phyloP scores from a whole-genome alignment of 2,329 filamentous ascomycete genomes.

The Verticillium nonalfalfae region DNA sequence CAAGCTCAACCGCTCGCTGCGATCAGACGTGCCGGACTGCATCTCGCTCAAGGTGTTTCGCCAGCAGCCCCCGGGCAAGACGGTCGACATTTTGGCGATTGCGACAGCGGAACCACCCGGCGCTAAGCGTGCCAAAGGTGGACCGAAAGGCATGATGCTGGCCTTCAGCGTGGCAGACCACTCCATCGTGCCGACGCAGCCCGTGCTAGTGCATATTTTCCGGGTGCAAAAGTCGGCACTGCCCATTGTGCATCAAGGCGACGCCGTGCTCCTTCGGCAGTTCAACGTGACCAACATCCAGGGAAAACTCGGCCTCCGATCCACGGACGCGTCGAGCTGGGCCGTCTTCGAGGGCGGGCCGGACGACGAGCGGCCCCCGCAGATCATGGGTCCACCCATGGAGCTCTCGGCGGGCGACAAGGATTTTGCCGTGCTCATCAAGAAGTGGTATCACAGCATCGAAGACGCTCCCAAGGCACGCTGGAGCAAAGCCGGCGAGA shows the following conservation, averaged over 20 bases:
- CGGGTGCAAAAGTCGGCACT: conserved; percentile 51
- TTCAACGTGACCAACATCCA: conserved; percentile 49
- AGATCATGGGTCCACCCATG: conserved; percentile 54
- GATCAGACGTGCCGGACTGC: conserved; percentile 45
- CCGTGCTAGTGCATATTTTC: conserved; percentile 51
- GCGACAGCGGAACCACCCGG: conserved; percentile 43
- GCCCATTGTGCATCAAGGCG: conserved; percentile 47
- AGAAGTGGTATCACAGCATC: conserved; percentile 41
- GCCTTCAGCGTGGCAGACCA: conserved; percentile 52
- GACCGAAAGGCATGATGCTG: conserved; percentile 54
- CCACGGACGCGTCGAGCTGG: conserved; percentile 53
- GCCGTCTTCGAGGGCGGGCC: conserved; percentile 47
- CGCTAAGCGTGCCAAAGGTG: conserved; percentile 48
- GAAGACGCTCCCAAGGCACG: conserved; percentile 39
- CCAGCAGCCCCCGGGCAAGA: conserved; percentile 35
- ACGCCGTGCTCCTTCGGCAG: conserved; percentile 51
- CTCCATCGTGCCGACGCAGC: conserved; percentile 39
- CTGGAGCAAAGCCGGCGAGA: conserved; percentile 41
- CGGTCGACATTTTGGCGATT: conserved; percentile 48
- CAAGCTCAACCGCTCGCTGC: conserved; percentile 38
- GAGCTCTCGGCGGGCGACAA: conserved; percentile 46
- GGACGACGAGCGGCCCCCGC: conserved; percentile 30
- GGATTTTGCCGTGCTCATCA: conserved; percentile 40
- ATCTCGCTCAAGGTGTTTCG: conserved; percentile 45
- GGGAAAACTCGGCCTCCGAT: conserved; percentile 46